Percentiles rank a stretch among this genome's conserved stretches.
Conservation (phyloP, 306 rosid genomes). For the Prunus padus region DNA sequence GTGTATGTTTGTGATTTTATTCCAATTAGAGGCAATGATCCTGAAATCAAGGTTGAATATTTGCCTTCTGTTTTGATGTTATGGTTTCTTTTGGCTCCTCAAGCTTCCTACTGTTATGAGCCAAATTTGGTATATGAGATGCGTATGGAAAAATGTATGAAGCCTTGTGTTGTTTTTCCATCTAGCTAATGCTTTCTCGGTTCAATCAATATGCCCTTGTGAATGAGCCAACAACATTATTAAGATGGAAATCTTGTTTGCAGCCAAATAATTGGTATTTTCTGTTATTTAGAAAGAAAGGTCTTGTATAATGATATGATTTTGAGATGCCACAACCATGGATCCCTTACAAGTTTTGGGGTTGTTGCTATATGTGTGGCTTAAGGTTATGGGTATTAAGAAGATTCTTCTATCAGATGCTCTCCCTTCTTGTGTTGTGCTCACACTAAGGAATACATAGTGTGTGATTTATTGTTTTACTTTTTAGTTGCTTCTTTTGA, state of each 20-base stretch:
- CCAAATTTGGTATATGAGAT: conserved; percentile 3
- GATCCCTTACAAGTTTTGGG: not conserved
- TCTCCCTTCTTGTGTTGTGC: not conserved
- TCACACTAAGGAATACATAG: not conserved
- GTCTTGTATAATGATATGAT: not conserved
- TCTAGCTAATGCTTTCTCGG: not conserved
- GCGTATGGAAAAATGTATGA: not conserved
- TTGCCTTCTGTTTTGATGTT: not conserved
- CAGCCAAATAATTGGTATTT: not conserved
- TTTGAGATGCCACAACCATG: not conserved
- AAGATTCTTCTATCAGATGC: not conserved
- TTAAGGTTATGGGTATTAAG: not conserved
- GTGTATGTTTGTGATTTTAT: conserved; percentile 1
- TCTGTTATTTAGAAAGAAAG: conserved; percentile 1
- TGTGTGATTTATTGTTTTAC: not conserved
- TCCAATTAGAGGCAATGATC: not conserved
- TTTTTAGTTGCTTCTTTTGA: not conserved
- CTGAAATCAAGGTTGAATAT: not conserved
- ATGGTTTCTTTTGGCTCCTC: not conserved
- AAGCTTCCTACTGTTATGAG: not conserved
- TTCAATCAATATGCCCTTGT: not conserved
- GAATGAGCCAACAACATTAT: not conserved
- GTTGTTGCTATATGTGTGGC: not conserved
- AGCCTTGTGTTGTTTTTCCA: not conserved
- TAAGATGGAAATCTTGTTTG: not conserved